Conservation (phyloP, 1,139 yeast species). For the Scheffersomyces stambukii region DNA sequence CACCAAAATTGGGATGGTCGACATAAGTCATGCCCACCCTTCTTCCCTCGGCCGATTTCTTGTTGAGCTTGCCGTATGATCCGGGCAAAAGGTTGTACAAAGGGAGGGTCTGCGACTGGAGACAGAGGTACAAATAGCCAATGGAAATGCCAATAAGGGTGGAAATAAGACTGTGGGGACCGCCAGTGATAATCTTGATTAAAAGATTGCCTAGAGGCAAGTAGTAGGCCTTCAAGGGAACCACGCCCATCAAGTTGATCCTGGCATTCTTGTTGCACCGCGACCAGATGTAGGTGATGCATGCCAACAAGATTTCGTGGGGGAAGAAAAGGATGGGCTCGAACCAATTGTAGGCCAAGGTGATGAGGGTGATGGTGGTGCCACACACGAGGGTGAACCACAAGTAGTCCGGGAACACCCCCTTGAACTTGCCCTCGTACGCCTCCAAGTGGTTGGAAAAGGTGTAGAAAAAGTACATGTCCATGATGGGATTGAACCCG, state of each 20-base stretch:
- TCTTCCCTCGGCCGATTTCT: constrained; percentile 17
- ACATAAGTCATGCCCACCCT: constrained; percentile 28
- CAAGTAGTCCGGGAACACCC: constrained; percentile 52
- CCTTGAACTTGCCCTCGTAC: constrained; percentile 44
- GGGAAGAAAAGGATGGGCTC: constrained; percentile 16
- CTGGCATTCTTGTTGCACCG: constrained; percentile 46
- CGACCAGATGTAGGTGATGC: constrained; percentile 60
- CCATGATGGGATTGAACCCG: constrained; percentile 46
- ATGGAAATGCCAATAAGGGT: constrained; percentile 47
- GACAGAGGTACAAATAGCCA: constrained; percentile 57
- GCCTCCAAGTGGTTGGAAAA: constrained; percentile 54
- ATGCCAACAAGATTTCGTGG: constrained; percentile 43
- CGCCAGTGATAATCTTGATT: constrained; percentile 42
- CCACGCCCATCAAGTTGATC: constrained; percentile 48
- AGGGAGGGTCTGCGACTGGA: constrained; percentile 51
- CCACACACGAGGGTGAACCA: constrained; percentile 51
- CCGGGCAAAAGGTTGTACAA: constrained; percentile 41
- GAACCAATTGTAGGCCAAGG: constrained; percentile 25
- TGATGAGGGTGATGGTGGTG: constrained; percentile 35
- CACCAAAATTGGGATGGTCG: constrained; percentile 1
- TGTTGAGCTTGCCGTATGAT: constrained; percentile 5
- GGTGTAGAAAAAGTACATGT: constrained; percentile 53
- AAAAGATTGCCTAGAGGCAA: constrained; percentile 54
- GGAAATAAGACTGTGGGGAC: constrained; percentile 34
- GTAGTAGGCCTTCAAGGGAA: constrained; percentile 57